A percentile compares a stretch with the other conserved stretches of the same genome.
phyloP scores from a whole-genome alignment of 2,329 filamentous ascomycete genomes.

The Daldinia sp. region DNA sequence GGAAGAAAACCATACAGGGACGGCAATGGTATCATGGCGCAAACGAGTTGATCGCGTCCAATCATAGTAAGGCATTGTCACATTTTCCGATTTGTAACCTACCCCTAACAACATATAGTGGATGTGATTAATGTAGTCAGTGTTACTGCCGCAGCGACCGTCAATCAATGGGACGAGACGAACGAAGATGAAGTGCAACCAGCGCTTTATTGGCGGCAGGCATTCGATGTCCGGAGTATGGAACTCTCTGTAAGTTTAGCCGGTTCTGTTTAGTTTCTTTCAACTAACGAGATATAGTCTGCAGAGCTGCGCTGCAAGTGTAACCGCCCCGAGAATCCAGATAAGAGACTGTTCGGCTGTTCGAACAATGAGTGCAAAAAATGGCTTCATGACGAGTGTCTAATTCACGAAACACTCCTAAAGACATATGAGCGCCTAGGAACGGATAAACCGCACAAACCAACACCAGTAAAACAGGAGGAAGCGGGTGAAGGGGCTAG shows the following conservation, averaged over 20 bases:
- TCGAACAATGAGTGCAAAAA: conserved; percentile 61
- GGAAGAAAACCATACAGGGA: conserved; percentile 59
- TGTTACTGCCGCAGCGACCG: conserved; percentile 67
- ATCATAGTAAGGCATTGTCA: conserved; percentile 66
- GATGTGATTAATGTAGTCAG: conserved; percentile 78
- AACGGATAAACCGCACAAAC: conserved; percentile 58
- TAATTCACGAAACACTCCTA: conserved; percentile 63
- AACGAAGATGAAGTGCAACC: conserved; percentile 70
- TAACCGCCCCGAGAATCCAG: conserved; percentile 67
- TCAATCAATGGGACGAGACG: conserved; percentile 74
- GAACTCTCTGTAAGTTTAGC: conserved; percentile 63
- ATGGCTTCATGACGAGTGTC: conserved; percentile 71
- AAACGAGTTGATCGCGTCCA: conserved; percentile 75
- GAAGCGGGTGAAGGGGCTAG: conserved; percentile 50
- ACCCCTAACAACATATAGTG: conserved; percentile 57
- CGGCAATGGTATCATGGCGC: conserved; percentile 72
- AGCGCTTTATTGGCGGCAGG: conserved; percentile 71
- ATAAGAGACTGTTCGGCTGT: conserved; percentile 67
- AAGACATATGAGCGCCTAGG: conserved; percentile 60
- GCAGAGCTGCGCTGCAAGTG: conserved; percentile 67
- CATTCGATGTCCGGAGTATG: conserved; percentile 63
- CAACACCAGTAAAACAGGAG: conserved; percentile 50
- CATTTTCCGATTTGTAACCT: neutral
- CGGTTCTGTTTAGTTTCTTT: neutral
- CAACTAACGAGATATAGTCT: conserved; percentile 51